Base-by-base conservation (phyloP, 1,284 basidiomycete genomes). In the Boletus holoroseus region DNA sequence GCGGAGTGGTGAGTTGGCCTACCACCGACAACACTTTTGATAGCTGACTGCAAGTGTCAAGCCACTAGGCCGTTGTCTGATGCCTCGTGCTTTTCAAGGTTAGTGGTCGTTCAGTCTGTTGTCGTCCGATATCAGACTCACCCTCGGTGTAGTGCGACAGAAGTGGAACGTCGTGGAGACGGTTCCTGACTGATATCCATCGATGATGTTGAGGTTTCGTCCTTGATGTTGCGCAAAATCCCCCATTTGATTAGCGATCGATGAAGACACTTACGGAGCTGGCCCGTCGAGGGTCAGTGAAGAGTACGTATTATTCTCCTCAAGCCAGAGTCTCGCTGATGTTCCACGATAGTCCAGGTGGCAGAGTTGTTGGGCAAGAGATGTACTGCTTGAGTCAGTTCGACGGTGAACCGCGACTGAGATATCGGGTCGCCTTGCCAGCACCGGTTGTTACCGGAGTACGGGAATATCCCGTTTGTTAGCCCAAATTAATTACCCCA, bases 401-500 rank as follows among this genome's bases (percentile, higher is more conserved):
- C 18, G 53, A 30, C 6, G 16, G 39, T 9, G 57, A 35, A 34
- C 39, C 47, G 50, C 16, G 34, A 30, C 26, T 38, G 44, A 11
- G 36, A 13, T 47, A 51, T 36, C 34, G 32, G 46, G 34, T 45
- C 24, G 16, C 49, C 41, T 56, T 47, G 7, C 47, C 54, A 44
- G 32, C 61, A 47, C 36, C n/a, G 50, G 52, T 61, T 50, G 56
- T 56, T 45, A 48, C 57, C 52, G 58, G 62, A 50, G 47, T 51
- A 38, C 58, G 63, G 64, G 64, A 47, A 41, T 44, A 48, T 51
- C 64, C 61, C 67, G 61, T 61, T 56, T 55, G 50, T 69, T 58
- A 52, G 52, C 30, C 35, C 52, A 68, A 68, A 68, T 68, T n/a
- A 68, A 68, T 58, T 68, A 68, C 54, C 68, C 69, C 69, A 68